These are phyloP conservation scores for Cystofilobasidium ferigula DNA, from an alignment of 768 basidiomycete genomes.

Conservation along the genomic window DNA sequence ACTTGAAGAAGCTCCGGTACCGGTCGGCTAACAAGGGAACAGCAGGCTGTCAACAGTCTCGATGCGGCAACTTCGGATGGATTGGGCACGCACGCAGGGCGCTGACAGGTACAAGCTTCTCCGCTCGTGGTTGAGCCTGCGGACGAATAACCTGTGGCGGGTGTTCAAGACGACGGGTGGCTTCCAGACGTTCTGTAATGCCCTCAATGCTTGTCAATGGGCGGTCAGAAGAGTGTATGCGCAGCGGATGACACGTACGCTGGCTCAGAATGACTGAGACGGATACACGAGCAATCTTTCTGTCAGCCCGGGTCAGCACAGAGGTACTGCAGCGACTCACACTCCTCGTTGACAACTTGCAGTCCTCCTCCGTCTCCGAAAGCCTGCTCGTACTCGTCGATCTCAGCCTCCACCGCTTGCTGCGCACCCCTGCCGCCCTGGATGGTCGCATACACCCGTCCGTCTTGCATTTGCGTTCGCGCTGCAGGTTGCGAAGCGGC, in stretches of 20 bases:
- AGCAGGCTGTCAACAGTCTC: background rate
- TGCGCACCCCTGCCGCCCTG: background rate
- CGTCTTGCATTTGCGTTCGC: too few relatives aligned
- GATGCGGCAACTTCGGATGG: background rate
- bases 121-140: background rate
- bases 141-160: background rate
- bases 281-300: background rate
- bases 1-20: conserved; percentile 72
- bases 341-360: background rate
- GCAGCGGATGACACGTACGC: background rate
- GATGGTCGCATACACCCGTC: background rate
- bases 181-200: background rate
- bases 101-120: conserved; percentile 13
- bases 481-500: too few relatives aligned
- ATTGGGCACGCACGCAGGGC: conserved; percentile 2
- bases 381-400: conserved; percentile 19
- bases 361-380: conserved; percentile 21
- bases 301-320: background rate
- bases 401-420: background rate
- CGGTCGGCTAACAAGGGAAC: conserved; percentile 52
- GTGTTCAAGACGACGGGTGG: background rate
- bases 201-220: too few relatives aligned
- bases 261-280: background rate
- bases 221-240: background rate
- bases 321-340: background rate